Conservation (phyloP, 192 early-diverging fungal genomes). For the Bifiguratus adelaidae region DNA sequence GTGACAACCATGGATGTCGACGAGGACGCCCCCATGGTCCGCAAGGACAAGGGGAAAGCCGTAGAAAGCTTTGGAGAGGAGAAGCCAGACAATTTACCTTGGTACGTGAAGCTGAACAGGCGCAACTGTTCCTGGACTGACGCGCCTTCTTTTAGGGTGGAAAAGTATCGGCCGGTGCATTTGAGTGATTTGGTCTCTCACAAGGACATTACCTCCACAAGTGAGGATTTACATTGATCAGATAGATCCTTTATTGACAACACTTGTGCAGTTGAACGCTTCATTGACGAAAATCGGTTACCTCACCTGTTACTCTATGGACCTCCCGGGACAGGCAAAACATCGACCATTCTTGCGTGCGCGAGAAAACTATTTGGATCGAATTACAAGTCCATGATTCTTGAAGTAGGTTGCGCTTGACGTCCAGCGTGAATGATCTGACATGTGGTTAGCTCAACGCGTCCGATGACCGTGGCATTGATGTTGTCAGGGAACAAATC, state of each 20-base stretch:
- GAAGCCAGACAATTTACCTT: slow-evolving; percentile 13
- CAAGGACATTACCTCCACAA: slow-evolving; percentile 81
- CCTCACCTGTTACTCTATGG: slow-evolving; percentile 98
- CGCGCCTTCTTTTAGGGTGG: slow-evolving; percentile 57
- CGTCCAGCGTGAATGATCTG: background rate
- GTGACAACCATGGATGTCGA: too few species aligned
- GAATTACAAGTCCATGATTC: slow-evolving; percentile 78
- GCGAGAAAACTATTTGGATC: slow-evolving; percentile 81
- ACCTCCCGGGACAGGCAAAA: slow-evolving; percentile 96
- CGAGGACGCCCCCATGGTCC: too few species aligned
- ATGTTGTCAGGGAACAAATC: slow-evolving; percentile 96
- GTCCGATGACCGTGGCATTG: slow-evolving; percentile 97
- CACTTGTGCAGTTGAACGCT: slow-evolving; percentile 50
- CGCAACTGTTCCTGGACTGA: background rate
- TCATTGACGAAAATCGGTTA: slow-evolving; percentile 84
- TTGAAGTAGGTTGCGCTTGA: slow-evolving; percentile 56
- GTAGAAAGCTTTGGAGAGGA: background rate
- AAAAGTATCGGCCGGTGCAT: slow-evolving; percentile 88
- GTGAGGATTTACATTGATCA: slow-evolving; percentile 25
- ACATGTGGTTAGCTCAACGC: slow-evolving; percentile 66
- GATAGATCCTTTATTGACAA: background rate
- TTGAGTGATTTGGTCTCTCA: slow-evolving; percentile 93
- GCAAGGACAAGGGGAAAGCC: slow-evolving; percentile 20
- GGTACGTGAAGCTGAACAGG: slow-evolving; percentile 3
- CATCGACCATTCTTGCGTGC: slow-evolving; percentile 91